Base-by-base conservation (phyloP, 352 stramenopile genomes). In the Pythium periplocum region DNA sequence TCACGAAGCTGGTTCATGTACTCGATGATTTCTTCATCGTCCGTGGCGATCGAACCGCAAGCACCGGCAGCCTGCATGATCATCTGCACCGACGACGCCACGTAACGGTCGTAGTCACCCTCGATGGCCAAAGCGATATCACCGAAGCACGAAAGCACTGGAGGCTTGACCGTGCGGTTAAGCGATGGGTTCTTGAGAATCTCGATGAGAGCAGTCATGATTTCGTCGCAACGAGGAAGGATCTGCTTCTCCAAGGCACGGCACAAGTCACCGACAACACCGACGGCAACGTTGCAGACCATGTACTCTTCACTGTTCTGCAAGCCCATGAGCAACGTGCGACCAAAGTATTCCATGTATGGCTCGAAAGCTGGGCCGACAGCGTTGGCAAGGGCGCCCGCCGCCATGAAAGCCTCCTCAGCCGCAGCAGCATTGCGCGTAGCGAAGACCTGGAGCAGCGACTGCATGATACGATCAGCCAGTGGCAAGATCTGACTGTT, bases 1-100 rank as follows among this genome's bases (percentile, higher is more conserved):
- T 98, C 91, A 47, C 95, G 83, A 7, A 99, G 78, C 50, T 87
- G 77, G 73, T 98, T 99, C 66, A 99, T 96, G 69, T 98, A 98
- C 42, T 98, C 93, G 59, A 99, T 89, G n/a, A 98, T 82, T 49
- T 99, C 96, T 57, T 99, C 96, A 62, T 99, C 96, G 53, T 98
- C 90, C 4, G 88, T 90, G 26, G 85, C 69, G 46, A 96, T 92
- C 10, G 78, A 75, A 33, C 79, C 73, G 34, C 90, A 96, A n/a
- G 85, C 75, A 33, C 87, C 84, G 9, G 95, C 90, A 4, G 84
- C 84, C 58, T 95, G 83, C 36, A 91, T 55, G 43, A 96, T 88
- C 78, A 95, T 93, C 53, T 88, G 71, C 52, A 93, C 69, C 33
- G 88, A 89, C 41, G 81, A 70, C 12, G 66, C 60, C n/a, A 88